These are phyloP conservation scores for Endotrypanum monterogeii DNA, from an alignment of 208 protist species.

Conservation along the genomic window DNA sequence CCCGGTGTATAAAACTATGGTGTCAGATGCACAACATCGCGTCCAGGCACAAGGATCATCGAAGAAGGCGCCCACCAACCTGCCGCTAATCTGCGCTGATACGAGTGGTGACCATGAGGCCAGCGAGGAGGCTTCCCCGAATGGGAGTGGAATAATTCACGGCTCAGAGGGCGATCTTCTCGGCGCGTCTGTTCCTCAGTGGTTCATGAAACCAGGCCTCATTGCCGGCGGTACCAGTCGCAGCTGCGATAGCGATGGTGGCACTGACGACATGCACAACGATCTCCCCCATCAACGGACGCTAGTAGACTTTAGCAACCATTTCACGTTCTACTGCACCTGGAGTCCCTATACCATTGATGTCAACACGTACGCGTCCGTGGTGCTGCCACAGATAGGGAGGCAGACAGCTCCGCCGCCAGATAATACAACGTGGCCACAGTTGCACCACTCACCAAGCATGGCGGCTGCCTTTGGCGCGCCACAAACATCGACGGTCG, in stretches of 20 bases:
- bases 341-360: conserved; percentile 31
- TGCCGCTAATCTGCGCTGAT: neutral
- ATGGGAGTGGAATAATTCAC: neutral
- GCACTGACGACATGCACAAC: neutral
- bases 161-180: conserved; percentile 5
- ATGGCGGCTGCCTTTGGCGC: conserved; percentile 8
- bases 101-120: neutral
- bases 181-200: conserved; percentile 25
- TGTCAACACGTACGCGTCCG: conserved; percentile 19
- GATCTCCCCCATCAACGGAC: conserved; percentile 20
- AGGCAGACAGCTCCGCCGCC: conserved; percentile 24
- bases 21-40: conserved; percentile 16
- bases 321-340: conserved; percentile 25
- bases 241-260: neutral
- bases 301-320: conserved; percentile 32
- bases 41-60: conserved; percentile 14
- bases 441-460: conserved; percentile 25
- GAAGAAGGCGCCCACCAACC: neutral
- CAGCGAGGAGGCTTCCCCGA: neutral
- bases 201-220: conserved; percentile 16
- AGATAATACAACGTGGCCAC: conserved; percentile 23
- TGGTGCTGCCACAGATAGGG: conserved; percentile 24
- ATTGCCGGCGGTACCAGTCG: neutral
- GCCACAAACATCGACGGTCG: neutral
- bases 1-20: conserved; percentile 45